Percentiles rank a stretch among this genome's conserved stretches.
Conservation (phyloP, 768 basidiomycete genomes). For the Trametes cubensis region DNA sequence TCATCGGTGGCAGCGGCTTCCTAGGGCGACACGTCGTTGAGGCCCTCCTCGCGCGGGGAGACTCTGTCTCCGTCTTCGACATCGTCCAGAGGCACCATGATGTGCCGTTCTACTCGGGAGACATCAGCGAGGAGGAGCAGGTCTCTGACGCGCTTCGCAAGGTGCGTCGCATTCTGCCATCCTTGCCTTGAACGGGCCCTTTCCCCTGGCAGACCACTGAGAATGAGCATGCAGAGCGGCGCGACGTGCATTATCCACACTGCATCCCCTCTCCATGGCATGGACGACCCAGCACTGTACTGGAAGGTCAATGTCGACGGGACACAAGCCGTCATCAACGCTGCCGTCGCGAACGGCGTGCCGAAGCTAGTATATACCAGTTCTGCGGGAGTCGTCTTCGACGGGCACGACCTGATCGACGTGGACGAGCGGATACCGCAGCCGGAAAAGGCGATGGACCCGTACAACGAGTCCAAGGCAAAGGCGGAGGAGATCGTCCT, state of each 20-base stretch:
- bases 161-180: conserved; percentile 49
- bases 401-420: conserved; percentile 76
- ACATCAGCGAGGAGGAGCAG: conserved; percentile 79
- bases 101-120: conserved; percentile 85
- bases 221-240: conserved; percentile 53
- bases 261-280: conserved; percentile 77
- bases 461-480: conserved; percentile 94
- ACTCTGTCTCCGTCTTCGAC: conserved; percentile 86
- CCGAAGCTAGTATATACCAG: conserved; percentile 93
- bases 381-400: conserved; percentile 89
- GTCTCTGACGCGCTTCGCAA: conserved; percentile 74
- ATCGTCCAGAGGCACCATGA: conserved; percentile 89
- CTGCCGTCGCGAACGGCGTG: conserved; percentile 72
- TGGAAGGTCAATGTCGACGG: conserved; percentile 95
- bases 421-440: conserved; percentile 85
- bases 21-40: conserved; percentile 91
- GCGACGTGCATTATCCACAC: conserved; percentile 95
- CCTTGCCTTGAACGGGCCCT: background rate
- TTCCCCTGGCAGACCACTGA: background rate
- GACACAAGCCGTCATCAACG: conserved; percentile 81
- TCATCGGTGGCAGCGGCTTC: conserved; percentile 94
- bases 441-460: conserved; percentile 77
- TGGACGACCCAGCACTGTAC: conserved; percentile 71
- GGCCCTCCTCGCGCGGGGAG: conserved; percentile 75
- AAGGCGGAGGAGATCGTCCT: conserved; percentile 84